These are phyloP conservation scores for Ogataea wickerhamii DNA, from an alignment of 805 yeast species.

Conservation along the genomic window DNA sequence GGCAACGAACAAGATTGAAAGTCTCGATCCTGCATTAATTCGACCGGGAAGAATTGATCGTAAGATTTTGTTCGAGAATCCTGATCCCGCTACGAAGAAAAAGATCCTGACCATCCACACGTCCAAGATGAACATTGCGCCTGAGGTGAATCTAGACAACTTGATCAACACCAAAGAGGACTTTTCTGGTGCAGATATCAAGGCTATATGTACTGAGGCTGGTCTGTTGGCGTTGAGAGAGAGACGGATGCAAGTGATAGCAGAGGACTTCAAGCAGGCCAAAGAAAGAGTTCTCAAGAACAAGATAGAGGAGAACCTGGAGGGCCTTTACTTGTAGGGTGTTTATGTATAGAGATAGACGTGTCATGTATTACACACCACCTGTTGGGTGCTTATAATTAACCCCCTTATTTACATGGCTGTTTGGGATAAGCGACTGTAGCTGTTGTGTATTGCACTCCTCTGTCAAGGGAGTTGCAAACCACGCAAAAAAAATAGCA, in stretches of 20 bases:
- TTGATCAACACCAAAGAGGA: constrained; percentile 90
- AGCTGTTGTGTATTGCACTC: no score
- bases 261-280: constrained; percentile 88
- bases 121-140: constrained; percentile 83
- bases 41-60: constrained; percentile 98
- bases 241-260: constrained; percentile 95
- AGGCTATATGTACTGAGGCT: constrained; percentile 97
- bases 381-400: no score
- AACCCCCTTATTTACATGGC: no score
- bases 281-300: constrained; percentile 94
- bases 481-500: no score
- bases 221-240: constrained; percentile 94
- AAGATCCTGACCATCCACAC: constrained; percentile 92
- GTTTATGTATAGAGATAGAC: no score
- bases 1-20: constrained; percentile 96
- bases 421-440: no score
- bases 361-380: no score
- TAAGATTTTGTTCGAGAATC: constrained; percentile 92
- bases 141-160: constrained; percentile 85
- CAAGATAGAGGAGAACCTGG: constrained; percentile 93
- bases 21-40: constrained; percentile 91
- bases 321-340: constrained; percentile 70
- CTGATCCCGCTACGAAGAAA: constrained; percentile 88
- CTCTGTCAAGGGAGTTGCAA: no score
- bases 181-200: constrained; percentile 94